phyloP scores from a whole-genome alignment of 2,329 filamentous ascomycete species.

The Calonectria multiphialidica region DNA sequence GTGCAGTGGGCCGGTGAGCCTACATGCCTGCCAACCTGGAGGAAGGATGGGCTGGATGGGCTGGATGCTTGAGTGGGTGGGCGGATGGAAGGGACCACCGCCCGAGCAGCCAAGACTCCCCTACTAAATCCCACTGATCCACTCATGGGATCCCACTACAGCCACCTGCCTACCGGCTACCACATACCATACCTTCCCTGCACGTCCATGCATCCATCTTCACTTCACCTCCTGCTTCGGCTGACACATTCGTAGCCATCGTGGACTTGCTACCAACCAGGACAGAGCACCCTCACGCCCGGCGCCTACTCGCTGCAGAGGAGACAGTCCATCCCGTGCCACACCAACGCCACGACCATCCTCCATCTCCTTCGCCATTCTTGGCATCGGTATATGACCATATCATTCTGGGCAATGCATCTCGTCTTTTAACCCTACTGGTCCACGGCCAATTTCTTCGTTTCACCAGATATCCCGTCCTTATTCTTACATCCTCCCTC shows the following conservation, averaged over 20 bases:
- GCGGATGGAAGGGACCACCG: neutral
- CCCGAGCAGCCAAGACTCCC: slow-evolving; percentile 3
- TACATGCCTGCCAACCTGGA: neutral
- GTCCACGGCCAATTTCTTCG: slow-evolving; percentile 7
- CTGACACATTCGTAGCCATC: slow-evolving; percentile 2
- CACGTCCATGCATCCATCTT: neutral
- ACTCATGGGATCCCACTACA: slow-evolving; percentile 11
- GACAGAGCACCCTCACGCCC: neutral
- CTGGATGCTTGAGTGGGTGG: neutral
- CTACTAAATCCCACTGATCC: slow-evolving; percentile 11
- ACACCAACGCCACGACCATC: slow-evolving; percentile 8
- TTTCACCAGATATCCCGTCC: slow-evolving; percentile 7
- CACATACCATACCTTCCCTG: slow-evolving; percentile 9
- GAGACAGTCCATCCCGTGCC: slow-evolving; percentile 5
- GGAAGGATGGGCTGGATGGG: slow-evolving; percentile 8
- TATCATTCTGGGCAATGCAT: slow-evolving; percentile 6
- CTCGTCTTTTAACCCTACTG: slow-evolving; percentile 12
- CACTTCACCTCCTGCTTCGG: neutral
- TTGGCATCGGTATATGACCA: slow-evolving; percentile 8
- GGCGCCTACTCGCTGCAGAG: slow-evolving; percentile 4
- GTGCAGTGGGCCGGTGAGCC: slow-evolving; percentile 1
- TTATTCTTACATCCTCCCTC: neutral
- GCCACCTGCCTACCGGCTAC: slow-evolving; percentile 1
- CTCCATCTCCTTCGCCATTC: slow-evolving; percentile 5
- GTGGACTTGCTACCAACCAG: neutral